A percentile compares a stretch with the other conserved stretches of the same genome.
phyloP scores from a whole-genome alignment of 805 yeast genomes.

The Ogataea sp. region DNA sequence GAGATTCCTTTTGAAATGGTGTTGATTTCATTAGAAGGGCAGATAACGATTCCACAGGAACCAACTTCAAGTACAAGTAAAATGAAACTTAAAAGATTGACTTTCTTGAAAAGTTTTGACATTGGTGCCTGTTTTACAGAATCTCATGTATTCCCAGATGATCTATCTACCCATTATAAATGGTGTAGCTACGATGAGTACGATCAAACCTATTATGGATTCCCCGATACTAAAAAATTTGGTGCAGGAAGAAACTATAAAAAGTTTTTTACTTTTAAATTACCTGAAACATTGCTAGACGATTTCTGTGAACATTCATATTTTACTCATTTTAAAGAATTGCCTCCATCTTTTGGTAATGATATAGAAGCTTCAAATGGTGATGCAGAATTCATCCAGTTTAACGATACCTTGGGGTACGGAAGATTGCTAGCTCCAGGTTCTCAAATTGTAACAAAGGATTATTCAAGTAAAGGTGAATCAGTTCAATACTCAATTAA shows the following conservation, averaged over 20 bases:
- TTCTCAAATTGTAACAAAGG: conserved; percentile 44
- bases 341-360: conserved; percentile 35
- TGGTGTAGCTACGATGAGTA: conserved; percentile 9
- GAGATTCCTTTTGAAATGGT: conserved; percentile 56
- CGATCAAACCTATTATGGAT: conserved; percentile 26
- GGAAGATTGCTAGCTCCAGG: conserved; percentile 44
- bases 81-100: conserved; percentile 11
- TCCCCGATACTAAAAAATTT: conserved; percentile 36
- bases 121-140: conserved; percentile 32
- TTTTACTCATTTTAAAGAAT: conserved; percentile 23
- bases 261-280: conserved; percentile 48
- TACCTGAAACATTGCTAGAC: conserved; percentile 47
- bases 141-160: conserved; percentile 2
- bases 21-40: conserved; percentile 49
- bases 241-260: conserved; percentile 41
- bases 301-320: conserved; percentile 37
- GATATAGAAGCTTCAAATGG: conserved; percentile 20
- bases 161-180: background rate
- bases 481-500: conserved; percentile 45
- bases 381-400: conserved; percentile 14
- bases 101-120: conserved; percentile 42
- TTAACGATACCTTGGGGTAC: conserved; percentile 40
- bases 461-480: conserved; percentile 30
- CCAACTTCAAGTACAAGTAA: background rate
- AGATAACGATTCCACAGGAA: conserved; percentile 17